These are phyloP conservation scores for Epichloe uncinata DNA, from an alignment of 2,329 filamentous ascomycete genomes.

Conservation along the genomic window DNA sequence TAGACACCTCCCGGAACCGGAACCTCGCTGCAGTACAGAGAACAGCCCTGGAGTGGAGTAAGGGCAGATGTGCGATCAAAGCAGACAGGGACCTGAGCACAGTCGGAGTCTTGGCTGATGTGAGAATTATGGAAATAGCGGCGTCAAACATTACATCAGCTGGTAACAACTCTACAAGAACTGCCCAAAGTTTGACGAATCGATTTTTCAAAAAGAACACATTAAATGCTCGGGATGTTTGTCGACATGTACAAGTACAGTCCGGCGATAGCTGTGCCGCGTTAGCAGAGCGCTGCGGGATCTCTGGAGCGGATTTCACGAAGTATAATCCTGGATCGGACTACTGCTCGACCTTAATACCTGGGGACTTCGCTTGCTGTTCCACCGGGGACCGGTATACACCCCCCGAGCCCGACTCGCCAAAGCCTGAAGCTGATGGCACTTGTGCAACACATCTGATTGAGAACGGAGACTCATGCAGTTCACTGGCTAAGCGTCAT, in stretches of 20 bases:
- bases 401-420: slow-evolving; percentile 14
- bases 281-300: slow-evolving; percentile 25
- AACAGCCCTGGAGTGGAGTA: slow-evolving; percentile 1
- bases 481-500: slow-evolving; percentile 13
- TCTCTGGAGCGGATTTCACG: slow-evolving; percentile 23
- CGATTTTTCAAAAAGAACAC: neutral
- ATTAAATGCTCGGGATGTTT: neutral
- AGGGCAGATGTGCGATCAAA: slow-evolving; percentile 1
- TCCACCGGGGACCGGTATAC: slow-evolving; percentile 16
- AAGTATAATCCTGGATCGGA: slow-evolving; percentile 22
- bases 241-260: slow-evolving; percentile 17
- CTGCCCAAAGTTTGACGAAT: neutral
- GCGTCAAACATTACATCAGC: neutral
- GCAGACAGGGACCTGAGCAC: neutral
- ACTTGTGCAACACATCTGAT: slow-evolving; percentile 22
- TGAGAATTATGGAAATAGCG: neutral
- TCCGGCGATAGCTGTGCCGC: slow-evolving; percentile 23
- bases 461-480: slow-evolving; percentile 20
- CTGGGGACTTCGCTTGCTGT: slow-evolving; percentile 23
- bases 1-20: slow-evolving; percentile 3
- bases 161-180: neutral
- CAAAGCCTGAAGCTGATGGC: slow-evolving; percentile 22
- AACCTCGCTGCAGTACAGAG: slow-evolving; percentile 4
- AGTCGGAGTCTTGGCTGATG: neutral
- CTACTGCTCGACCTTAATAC: slow-evolving; percentile 10